Conservation (phyloP, 331 rosid genomes). For the Arachis monticola region DNA sequence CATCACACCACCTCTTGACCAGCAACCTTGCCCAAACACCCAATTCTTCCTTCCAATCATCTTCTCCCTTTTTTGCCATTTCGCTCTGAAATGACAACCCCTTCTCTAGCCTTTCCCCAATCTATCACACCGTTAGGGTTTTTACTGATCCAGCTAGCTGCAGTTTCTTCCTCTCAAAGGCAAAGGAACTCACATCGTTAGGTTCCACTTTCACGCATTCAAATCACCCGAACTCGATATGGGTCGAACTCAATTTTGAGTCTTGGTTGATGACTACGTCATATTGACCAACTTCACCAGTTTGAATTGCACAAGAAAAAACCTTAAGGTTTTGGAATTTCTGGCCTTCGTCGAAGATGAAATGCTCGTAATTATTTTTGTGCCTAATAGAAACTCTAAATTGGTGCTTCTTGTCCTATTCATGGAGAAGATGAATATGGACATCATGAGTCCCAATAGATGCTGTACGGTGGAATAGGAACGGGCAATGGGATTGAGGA, state of each 20-base stretch:
- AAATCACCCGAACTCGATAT: constrained; percentile 51
- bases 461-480: no score
- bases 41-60: constrained; percentile 30
- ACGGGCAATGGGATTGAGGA: no score
- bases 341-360: constrained; percentile 58
- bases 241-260: constrained; percentile 58
- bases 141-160: constrained; percentile 66
- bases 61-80: constrained; percentile 32
- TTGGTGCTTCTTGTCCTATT: constrained; percentile 49
- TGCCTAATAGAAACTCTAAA: constrained; percentile 55
- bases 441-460: no score
- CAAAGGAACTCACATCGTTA: constrained; percentile 78
- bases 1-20: constrained; percentile 52
- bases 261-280: constrained; percentile 33
- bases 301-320: constrained; percentile 13
- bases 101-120: constrained; percentile 35
- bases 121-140: constrained; percentile 74
- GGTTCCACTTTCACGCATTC: constrained; percentile 71
- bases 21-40: constrained; percentile 49
- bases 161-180: constrained; percentile 54
- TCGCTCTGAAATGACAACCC: constrained; percentile 55
- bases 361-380: constrained; percentile 59
- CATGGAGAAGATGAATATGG: no score
- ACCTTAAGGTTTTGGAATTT: constrained; percentile 61
- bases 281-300: constrained; percentile 50